These are phyloP conservation scores for Vitis rupestris DNA, from an alignment of 164 flowering plant genomes.

Conservation along the genomic window DNA sequence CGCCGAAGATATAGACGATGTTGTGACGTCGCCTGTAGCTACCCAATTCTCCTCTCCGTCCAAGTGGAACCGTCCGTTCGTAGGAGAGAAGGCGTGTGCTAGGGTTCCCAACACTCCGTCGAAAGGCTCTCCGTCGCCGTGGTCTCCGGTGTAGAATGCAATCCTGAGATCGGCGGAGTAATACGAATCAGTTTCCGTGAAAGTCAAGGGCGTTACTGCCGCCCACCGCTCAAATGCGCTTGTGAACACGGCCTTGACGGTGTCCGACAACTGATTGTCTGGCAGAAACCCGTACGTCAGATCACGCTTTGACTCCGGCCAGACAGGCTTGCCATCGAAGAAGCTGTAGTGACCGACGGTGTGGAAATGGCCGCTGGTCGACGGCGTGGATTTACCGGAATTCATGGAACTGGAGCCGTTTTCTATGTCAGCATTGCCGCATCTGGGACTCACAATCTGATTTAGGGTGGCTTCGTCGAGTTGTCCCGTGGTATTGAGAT, in stretches of 20 bases:
- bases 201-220: slow-evolving; percentile 48
- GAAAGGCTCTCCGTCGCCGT: slow-evolving; percentile 79
- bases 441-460: slow-evolving; percentile 33
- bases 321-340: slow-evolving; percentile 53
- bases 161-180: slow-evolving; percentile 47
- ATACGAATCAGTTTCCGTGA: slow-evolving; percentile 32
- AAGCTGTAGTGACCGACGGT: slow-evolving; percentile 54
- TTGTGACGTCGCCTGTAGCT: slow-evolving; percentile 25
- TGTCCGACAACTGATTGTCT: slow-evolving; percentile 27
- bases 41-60: slow-evolving; percentile 74
- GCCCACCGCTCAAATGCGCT: slow-evolving; percentile 63
- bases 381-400: slow-evolving; percentile 15
- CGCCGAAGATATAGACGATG: slow-evolving; percentile 25
- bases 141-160: slow-evolving; percentile 60
- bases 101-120: slow-evolving; percentile 70
- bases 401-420: slow-evolving; percentile 43
- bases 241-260: slow-evolving; percentile 35
- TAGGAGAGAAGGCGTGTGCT: slow-evolving; percentile 86
- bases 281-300: slow-evolving; percentile 63
- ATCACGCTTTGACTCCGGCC: slow-evolving; percentile 37
- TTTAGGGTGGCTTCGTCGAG: slow-evolving; percentile 35
- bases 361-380: slow-evolving; percentile 19
- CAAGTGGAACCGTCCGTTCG: slow-evolving; percentile 57
- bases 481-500: slow-evolving; percentile 43
- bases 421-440: slow-evolving; percentile 43